Base-by-base conservation (phyloP, 345 rosid genomes). In the Eucalyptus cladocalyx region DNA sequence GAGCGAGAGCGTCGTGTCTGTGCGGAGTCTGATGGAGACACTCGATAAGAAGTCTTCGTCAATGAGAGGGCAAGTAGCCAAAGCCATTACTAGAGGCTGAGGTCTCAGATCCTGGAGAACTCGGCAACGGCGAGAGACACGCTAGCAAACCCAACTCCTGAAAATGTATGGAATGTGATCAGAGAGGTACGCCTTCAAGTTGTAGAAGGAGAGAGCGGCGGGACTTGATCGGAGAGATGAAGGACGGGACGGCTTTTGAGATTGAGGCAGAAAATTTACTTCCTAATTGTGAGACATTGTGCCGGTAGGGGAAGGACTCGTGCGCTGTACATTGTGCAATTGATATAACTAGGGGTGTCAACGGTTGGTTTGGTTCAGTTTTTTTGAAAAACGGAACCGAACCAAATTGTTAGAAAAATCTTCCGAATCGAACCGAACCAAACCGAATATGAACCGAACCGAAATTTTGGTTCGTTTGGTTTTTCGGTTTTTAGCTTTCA, bases 11-110 rank as follows among this genome's bases (percentile, higher is more conserved):
- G 87, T 88, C 26, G 48, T 91, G 37, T 89, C 91, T 7, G 58
- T 87, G 86, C 62, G 58, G 37, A 60, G 89, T 9, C 81, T 89
- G 54, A 62, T 89, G 10, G 90, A 87, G 87, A 83, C 89, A 11
- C 85, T 91, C 28, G 76, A 86, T 43, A 90, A 45, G 94, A 92
- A 86, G 81, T 3, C 81, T 19, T 19, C 81, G 28, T 72, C 45
- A 21, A 72, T 21, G 81, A 72, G 83, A 37, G 83, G 28, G 45
- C 83, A 72, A 72, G 83, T 21, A 21, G 58, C 83, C 83, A 21
- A 72, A 72, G 45, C 45, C 83, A 72, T 3, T 47, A 88, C 86
- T 85, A 86, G 45, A 87, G 87, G 4, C 42, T 88, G 43, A 81
- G 93, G 17, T 11, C 56, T 26, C 72, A 47, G 13, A 90, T 90